phyloP scores from a whole-genome alignment of 73 alveolate genomes.

The Paramecium primaurelia region DNA sequence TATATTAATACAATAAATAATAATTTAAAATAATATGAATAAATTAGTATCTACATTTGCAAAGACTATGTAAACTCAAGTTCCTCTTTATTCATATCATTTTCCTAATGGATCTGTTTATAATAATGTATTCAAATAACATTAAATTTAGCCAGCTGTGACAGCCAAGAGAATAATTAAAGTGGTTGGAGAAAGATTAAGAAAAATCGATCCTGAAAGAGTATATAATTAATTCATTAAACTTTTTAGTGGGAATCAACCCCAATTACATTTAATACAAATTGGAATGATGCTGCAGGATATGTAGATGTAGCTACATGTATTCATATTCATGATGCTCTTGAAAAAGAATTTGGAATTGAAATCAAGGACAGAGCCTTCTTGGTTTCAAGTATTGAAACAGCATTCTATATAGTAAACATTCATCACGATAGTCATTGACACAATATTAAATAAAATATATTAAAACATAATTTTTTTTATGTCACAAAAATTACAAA shows the following conservation, averaged over 20 bases:
- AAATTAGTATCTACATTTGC: slow-evolving; percentile 3
- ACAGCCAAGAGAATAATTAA: slow-evolving; percentile 79
- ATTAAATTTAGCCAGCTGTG: slow-evolving; percentile 46
- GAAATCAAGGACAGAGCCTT: slow-evolving; percentile 84
- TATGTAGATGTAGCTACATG: slow-evolving; percentile 78
- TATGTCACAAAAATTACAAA: too few relatives aligned
- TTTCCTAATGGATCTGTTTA: neutral
- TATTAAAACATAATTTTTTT: neutral
- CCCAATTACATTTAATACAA: slow-evolving; percentile 83
- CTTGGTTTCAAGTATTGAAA: slow-evolving; percentile 69
- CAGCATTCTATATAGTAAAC: slow-evolving; percentile 67
- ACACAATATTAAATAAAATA: neutral
- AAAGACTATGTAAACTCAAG: neutral
- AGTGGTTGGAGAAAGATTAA: slow-evolving; percentile 81
- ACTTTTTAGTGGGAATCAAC: slow-evolving; percentile 82
- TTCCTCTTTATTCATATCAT: neutral
- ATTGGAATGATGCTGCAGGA: slow-evolving; percentile 79
- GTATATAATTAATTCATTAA: neutral
- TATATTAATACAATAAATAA: slow-evolving; percentile 21
- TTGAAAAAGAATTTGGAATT: slow-evolving; percentile 87
- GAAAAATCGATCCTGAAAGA: slow-evolving; percentile 73
- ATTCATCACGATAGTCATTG: slow-evolving; percentile 62
- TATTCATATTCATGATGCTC: slow-evolving; percentile 82
- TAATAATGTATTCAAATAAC: neutral
- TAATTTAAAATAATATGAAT: neutral